Evolutionary conservation across 495 filamentous ascomycete genomes (phyloP).

Genomic region (Tuber brumale): DNA sequence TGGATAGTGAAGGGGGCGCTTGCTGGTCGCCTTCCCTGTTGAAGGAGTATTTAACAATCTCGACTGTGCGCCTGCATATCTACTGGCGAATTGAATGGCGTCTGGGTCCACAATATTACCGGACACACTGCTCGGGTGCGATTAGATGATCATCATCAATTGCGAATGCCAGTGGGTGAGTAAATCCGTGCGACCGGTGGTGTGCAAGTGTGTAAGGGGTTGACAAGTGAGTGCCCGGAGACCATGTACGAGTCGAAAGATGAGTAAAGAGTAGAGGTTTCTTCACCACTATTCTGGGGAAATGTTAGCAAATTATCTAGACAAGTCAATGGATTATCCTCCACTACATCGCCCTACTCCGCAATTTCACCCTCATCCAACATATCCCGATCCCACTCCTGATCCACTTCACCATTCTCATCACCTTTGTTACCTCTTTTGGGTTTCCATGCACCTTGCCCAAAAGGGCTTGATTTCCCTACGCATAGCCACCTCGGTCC

Average conservation of each 20-base stretch:
- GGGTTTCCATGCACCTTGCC: conserved; percentile 34
- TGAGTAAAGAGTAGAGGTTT: conserved; percentile 93
- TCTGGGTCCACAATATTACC: conserved; percentile 88
- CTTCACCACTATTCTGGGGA: conserved; percentile 65
- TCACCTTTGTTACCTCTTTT: conserved; percentile 43
- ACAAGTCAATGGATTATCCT: conserved; percentile 34
- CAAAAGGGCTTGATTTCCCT: conserved; percentile 51
- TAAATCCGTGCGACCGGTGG: conserved; percentile 80
- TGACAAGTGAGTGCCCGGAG: no score
- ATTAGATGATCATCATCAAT: conserved; percentile 94
- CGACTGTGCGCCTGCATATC: conserved; percentile 94
- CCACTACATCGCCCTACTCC: conserved; percentile 26
- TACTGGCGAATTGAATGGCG: conserved; percentile 89
- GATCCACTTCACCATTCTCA: conserved; percentile 47
- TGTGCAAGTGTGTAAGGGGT: conserved; percentile 90
- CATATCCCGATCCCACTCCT: conserved; percentile 32
- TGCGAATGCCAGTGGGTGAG: conserved; percentile 75
- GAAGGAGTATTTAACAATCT: conserved; percentile 77
- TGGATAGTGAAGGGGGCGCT: conserved; percentile 25
- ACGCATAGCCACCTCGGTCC: conserved; percentile 64
- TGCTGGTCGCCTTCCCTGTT: conserved; percentile 21
- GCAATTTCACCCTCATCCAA: conserved; percentile 15
- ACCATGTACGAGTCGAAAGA: conserved; percentile 77
- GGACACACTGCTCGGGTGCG: conserved; percentile 74
- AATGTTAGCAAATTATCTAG: conserved; percentile 7